Base-by-base conservation (phyloP, 2,329 filamentous ascomycete genomes). In the Colletotrichum paranaense region DNA sequence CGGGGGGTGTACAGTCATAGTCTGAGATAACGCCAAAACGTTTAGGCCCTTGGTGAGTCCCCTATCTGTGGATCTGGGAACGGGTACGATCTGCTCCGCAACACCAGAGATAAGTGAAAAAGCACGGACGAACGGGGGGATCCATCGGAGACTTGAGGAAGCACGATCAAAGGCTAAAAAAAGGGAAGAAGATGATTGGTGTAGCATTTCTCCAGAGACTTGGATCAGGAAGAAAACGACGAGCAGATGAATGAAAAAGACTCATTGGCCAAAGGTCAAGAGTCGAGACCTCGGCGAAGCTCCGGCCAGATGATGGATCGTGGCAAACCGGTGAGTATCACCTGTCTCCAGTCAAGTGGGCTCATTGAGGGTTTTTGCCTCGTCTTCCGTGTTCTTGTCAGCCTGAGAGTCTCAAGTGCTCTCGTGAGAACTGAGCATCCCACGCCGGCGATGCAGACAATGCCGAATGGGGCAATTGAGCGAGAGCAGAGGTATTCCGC, bases 61-160 rank as follows among this genome's bases (percentile, higher is more conserved):
- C 56, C 72, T 74, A 74, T 74, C 72, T 72, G 68, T 74, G 68
- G 72, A 68, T 72, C 72, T 59, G 38, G 35, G 26, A 32, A 72
- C 49, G 49, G 57, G 49, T 65, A 73, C 71, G 71, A 73, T 73
- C 71, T 71, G 67, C 71, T 66, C 62, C 71, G 62, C 67, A 49
- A 49, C 42, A 49, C 19, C 16, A 57, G 49, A 73, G 69, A 72
- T 72, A 72, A 62, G 59, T 57, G 16, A 24, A 55, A 55, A 28
- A 55, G 66, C 60, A 73, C 70, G 60, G 67, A 62, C 56, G 62
- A 73, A 71, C 65, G 35, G 56, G 56, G 38, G 46, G 32, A 14
- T 14, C 24, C 24, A 52, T 62, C 35, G 62, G 60, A 71, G 60
- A 60, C 65, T 62, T 62, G 28, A 63, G 55, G 60, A 65, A 70